Percentiles rank a stretch among this genome's conserved stretches.
Evolutionary conservation across 2,329 filamentous ascomycete genomes (phyloP).

Genomic region (Talaromyces sp.): DNA sequence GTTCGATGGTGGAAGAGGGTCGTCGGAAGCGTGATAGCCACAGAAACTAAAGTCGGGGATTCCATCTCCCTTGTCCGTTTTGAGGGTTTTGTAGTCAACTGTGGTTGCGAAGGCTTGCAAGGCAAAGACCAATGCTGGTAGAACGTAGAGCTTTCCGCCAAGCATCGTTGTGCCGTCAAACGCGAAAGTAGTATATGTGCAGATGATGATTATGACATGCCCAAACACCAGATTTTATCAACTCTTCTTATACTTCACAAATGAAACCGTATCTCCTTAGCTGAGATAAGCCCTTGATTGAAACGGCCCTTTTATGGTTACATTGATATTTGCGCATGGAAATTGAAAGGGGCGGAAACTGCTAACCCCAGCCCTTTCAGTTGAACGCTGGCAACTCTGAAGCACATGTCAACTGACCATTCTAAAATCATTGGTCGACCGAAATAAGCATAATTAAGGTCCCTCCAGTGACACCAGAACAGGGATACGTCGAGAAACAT

Average conservation of each 20-base stretch:
- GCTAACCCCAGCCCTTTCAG: not conserved
- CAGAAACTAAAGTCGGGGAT: not conserved
- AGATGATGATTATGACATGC: not conserved
- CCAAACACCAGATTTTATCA: not conserved
- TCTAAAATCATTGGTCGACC: not conserved
- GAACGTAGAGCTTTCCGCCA: not conserved
- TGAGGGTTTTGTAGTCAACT: not conserved
- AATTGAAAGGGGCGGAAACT: not conserved
- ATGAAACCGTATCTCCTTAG: not conserved
- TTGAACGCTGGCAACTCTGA: not conserved
- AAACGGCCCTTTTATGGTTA: not conserved
- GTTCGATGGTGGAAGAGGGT: not conserved
- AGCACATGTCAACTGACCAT: not conserved
- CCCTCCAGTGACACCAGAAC: not conserved
- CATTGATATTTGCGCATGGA: not conserved
- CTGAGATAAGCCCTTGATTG: not conserved
- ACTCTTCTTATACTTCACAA: not conserved
- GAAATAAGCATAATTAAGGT: not conserved
- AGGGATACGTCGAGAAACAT: not conserved
- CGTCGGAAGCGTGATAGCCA: not conserved
- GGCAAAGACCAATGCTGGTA: not conserved
- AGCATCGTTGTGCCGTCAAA: not conserved
- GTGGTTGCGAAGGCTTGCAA: not conserved
- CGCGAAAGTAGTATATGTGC: not conserved
- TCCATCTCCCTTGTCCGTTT: not conserved